Conservation (phyloP, 148 eudicot genomes). For the Camellia japonica region DNA sequence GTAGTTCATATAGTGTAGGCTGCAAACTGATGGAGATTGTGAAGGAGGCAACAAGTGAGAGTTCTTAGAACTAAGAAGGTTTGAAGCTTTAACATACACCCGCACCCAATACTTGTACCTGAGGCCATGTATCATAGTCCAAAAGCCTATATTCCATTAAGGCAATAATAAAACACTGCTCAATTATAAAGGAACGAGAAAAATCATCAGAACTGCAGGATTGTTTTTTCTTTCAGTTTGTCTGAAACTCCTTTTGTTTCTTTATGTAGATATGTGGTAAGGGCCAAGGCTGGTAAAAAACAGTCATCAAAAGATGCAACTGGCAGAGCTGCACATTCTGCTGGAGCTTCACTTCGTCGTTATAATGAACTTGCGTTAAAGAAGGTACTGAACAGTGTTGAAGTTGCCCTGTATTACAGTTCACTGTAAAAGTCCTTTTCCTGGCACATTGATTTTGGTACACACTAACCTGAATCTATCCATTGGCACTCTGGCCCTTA, state of each 20-base stretch:
- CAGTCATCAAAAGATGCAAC: slow-evolving; percentile 91
- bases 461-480: background rate
- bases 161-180: background rate
- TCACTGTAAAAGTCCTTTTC: background rate
- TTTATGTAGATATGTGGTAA: slow-evolving; percentile 73
- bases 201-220: background rate
- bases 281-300: slow-evolving; percentile 92
- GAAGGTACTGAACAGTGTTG: slow-evolving; percentile 48
- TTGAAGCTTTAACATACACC: too few species aligned
- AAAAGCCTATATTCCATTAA: background rate
- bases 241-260: background rate
- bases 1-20: too few species aligned
- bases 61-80: too few species aligned
- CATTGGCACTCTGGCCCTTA: background rate
- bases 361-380: slow-evolving; percentile 88
- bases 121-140: background rate
- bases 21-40: too few species aligned
- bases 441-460: background rate
- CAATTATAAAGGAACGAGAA: background rate
- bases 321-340: slow-evolving; percentile 79
- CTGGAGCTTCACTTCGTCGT: slow-evolving; percentile 92
- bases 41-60: too few species aligned
- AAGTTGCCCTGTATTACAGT: background rate
- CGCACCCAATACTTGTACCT: too few species aligned
- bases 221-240: background rate